Base-by-base conservation (phyloP, 2,329 filamentous ascomycete genomes). In the Karstenula rhodostoma region DNA sequence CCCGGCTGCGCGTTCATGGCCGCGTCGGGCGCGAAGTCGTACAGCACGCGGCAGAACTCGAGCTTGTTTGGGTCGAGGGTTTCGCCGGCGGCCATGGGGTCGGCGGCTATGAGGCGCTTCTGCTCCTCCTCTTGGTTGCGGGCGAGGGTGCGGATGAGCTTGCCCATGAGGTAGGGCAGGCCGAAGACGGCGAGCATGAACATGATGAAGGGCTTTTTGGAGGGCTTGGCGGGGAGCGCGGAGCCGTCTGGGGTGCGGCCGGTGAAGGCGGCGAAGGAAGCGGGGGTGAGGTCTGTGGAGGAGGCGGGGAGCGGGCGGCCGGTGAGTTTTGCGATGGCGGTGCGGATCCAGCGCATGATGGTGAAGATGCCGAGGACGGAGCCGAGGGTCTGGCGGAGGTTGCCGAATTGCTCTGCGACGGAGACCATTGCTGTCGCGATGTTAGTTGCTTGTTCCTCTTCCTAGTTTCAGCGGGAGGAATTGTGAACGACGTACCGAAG, bases 281-380 rank as follows among this genome's bases (percentile, higher is more conserved):
- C 89, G 0, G 95, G 94, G 0, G 94, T 99, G 42, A 99, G 86
- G 3, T 94, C 87, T 29, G 86, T 93, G 10, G 93, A 92, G 71
- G 96, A 92, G 23, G 91, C 95, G 23, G 95, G 95, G 0, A 89
- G 91, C 46, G 95, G 94, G 12, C 93, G 91, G 37, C 95, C 96
- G 4, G 94, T 97, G 59, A 99, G 81, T 79, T 96, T 97, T 35
- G 95, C 94, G 66, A 98, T 87, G 25, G 96, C 84, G 1, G 93
- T 97, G 57, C 93, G 90, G 69, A 97, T 88, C 94, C 95, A 99
- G 66, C 96, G 90, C 83, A 99, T 90, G 43, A 99, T 77, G 12
- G 95, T 96, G 81, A 97, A 99, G 74, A 99, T 97, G 43, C 95
- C 95, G 42, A 99, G 83, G 12, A 97, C 89, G 3, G 93, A 97